Evolutionary conservation across 805 yeast species (phyloP), one percentile per base, ranked within the genome.

Genomic region (Myxozyma udenii): DNA sequence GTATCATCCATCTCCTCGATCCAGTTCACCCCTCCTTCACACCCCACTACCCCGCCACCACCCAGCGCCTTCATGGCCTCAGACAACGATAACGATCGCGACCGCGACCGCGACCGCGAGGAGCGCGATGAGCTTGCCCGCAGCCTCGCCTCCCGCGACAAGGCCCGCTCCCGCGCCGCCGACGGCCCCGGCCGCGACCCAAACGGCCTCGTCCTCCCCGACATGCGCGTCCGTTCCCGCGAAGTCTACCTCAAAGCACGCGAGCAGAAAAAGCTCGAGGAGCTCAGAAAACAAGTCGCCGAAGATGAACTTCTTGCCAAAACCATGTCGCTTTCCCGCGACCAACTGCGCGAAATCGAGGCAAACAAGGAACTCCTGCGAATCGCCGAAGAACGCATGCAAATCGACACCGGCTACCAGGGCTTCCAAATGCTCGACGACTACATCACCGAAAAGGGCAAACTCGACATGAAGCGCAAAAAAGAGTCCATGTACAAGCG

Each of bases 351-450:
- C n/a, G 83, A 82, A 43, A 74, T 78, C 44, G 66, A 66, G 19
- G 68, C 75, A 53, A 81, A 83, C 53, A 71, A 78, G 36, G 77
- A 79, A 51, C 66, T 82, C 1, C 63, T 79, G 11, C 66, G 70
- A 1, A 63, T 79, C 26, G 71, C 78, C 16, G 62, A 70, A 23
- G 76, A 75, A 50, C 61, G 77, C 25, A 62, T 66, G 55, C 66
- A 69, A 32, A 62, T 74, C 19, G 71, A 68, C 3, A 60, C 58
- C 2, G 67, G 61, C 4, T 55, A 60, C 24, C 53, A 51, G n/a
- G 77, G 72, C 4, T 84, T 80, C 56, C 65, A 70, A 19, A 57
- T 84, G 16, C 88, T 86, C 1, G 79, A 77, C 33, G 87, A 81
- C 45, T 75, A 76, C 55, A 54, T 75, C n/a, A 77, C 76, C 1